Base-by-base conservation (phyloP, 1,284 basidiomycete species). In the Caloboletus firmus region DNA sequence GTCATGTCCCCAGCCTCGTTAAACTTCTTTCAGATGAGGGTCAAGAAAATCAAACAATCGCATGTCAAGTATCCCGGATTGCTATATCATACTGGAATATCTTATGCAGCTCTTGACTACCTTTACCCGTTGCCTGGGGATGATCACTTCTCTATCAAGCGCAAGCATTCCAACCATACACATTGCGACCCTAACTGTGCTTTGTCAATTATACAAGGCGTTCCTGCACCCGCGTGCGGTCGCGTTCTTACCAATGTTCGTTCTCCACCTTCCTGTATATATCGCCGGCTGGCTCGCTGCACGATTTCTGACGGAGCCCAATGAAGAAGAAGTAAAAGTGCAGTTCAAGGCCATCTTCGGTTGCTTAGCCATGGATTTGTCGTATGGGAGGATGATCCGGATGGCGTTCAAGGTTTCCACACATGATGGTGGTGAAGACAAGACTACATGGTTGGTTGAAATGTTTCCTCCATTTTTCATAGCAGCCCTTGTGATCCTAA, bases 1-100 rank as follows among this genome's bases (percentile, higher is more conserved):
- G 26, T 34, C 17, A 24, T 35, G n/a, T 43, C 18, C 9, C n/a
- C 24, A 51, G 53, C 13, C 26, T 53, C 22, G 46, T 46, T 9
- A 15, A 52, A 2, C 3, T 43, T 3, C 31, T 64, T n/a, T 39
- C 46, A 18, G 22, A 15, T 39, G 40, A 53, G 51, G 54, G 44
- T 54, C 45, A 48, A 20, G 36, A 13, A 20, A 39, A 54, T 68
- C 18, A 82, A 79, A 61, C 51, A 63, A 6, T 63, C 78, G 0
- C 74, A 89, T 4, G 76, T 79, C 48, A 78, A 76, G 36, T 39
- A 39, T 39, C 12, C 22, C 37, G 20, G 37, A 8, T 39, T 39
- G 12, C 68, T 87, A 20, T 74, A 79, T 43, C 74, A 81, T 40
- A 75, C 82, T 5, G 72, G 76, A 26, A 72, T 20, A 39, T 39